phyloP scores from a whole-genome alignment of 352 stramenopile genomes.

The Pythium guiyangense region DNA sequence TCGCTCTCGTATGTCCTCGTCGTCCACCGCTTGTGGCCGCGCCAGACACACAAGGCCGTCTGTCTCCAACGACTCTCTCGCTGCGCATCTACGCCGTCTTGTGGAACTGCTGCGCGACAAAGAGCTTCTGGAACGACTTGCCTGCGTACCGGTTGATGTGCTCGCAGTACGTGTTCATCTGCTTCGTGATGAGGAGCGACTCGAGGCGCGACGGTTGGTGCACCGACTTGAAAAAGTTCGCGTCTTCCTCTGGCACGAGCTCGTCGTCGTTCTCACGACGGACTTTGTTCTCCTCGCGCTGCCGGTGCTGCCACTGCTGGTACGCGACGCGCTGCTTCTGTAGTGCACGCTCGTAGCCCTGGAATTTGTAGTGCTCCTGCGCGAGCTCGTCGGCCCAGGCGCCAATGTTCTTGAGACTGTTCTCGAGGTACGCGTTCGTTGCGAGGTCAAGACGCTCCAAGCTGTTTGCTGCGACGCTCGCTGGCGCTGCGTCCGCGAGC shows the following conservation, averaged over 20 bases:
- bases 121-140: slow-evolving; percentile 91
- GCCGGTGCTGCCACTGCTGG: slow-evolving; percentile 83
- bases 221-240: slow-evolving; percentile 84
- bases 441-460: slow-evolving; percentile 96
- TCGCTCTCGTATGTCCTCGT: too few species aligned
- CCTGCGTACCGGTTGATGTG: slow-evolving; percentile 90
- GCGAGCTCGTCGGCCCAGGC: slow-evolving; percentile 96
- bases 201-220: slow-evolving; percentile 86
- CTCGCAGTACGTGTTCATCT: slow-evolving; percentile 92
- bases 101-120: slow-evolving; percentile 87
- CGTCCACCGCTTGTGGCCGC: too few species aligned
- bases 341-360: slow-evolving; percentile 84
- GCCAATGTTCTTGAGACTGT: slow-evolving; percentile 98
- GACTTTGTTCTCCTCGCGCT: slow-evolving; percentile 87
- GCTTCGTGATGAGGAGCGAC: slow-evolving; percentile 87
- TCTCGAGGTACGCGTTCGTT: slow-evolving; percentile 95
- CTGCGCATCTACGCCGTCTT: slow-evolving; percentile 77
- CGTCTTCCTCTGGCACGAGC: slow-evolving; percentile 76
- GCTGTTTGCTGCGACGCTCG: slow-evolving; percentile 61
- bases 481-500: slow-evolving; percentile 85
- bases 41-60: too few species aligned
- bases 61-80: too few species aligned
- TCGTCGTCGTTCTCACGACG: slow-evolving; percentile 74
- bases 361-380: slow-evolving; percentile 93
- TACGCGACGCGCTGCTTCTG: slow-evolving; percentile 82